A percentile compares a stretch with the other conserved stretches of the same genome.
Conservation (phyloP, 768 basidiomycete genomes). For the Amanita subjunquillea region DNA sequence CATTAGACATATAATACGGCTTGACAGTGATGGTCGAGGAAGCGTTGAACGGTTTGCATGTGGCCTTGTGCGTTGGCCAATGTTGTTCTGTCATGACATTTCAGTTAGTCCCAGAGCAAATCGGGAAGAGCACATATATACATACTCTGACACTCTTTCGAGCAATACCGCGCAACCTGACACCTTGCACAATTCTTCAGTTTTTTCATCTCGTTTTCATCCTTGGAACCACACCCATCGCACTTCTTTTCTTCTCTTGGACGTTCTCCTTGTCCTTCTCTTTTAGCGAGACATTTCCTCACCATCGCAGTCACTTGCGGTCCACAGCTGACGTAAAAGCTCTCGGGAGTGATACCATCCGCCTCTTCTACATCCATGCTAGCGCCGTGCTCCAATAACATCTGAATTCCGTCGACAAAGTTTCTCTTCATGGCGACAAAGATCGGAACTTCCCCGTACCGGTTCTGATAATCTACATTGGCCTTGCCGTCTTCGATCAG, state of each 20-base stretch:
- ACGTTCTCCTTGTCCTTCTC: too few relatives aligned
- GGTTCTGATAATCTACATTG: conserved; percentile 30
- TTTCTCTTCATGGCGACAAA: background rate
- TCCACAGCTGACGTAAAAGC: background rate
- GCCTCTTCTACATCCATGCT: background rate
- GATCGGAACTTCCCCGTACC: background rate
- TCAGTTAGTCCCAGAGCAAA: background rate
- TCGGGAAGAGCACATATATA: background rate
- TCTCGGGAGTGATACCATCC: background rate
- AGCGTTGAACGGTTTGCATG: background rate
- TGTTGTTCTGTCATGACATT: background rate
- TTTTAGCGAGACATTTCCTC: background rate
- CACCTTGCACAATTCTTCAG: background rate
- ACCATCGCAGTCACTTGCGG: background rate
- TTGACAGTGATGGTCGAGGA: background rate
- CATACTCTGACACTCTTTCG: background rate
- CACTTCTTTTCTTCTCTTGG: too few relatives aligned
- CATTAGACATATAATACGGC: background rate
- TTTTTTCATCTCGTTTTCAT: background rate
- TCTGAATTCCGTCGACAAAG: background rate
- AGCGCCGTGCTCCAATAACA: background rate
- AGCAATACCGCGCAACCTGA: background rate
- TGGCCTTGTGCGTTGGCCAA: background rate
- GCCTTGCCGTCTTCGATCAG: conserved; percentile 34
- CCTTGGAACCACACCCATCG: background rate